Percentiles rank a stretch among this genome's conserved stretches.
Evolutionary conservation across 2,329 filamentous ascomycete genomes (phyloP).

Genomic region (Aspergillus piperis): DNA sequence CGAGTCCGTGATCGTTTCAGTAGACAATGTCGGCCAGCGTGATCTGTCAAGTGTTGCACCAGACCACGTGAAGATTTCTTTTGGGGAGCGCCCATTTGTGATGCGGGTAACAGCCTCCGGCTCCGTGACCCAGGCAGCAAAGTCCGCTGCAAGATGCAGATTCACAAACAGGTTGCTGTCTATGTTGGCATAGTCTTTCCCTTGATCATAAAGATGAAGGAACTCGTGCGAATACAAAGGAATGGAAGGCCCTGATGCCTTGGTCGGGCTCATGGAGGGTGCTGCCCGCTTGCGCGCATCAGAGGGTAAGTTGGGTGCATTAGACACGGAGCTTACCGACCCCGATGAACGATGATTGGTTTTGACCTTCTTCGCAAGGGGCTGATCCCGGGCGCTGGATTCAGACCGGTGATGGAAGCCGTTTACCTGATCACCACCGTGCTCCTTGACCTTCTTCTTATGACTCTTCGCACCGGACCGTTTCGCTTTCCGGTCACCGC

Average conservation of each 20-base stretch:
- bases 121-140: constrained; percentile 78
- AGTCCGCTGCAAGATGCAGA: constrained; percentile 70
- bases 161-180: constrained; percentile 77
- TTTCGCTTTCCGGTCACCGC: constrained; percentile 71
- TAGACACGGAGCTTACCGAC: constrained; percentile 69
- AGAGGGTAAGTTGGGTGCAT: constrained; percentile 65
- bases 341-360: constrained; percentile 76
- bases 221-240: constrained; percentile 75
- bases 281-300: constrained; percentile 62
- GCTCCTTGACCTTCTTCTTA: constrained; percentile 83
- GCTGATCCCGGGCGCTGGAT: constrained; percentile 50
- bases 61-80: constrained; percentile 70
- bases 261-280: constrained; percentile 72
- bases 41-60: constrained; percentile 58
- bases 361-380: constrained; percentile 76
- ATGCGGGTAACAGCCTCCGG: constrained; percentile 67
- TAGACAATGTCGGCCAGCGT: constrained; percentile 54
- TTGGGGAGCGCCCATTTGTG: constrained; percentile 61
- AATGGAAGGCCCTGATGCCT: constrained; percentile 60
- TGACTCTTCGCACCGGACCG: constrained; percentile 76
- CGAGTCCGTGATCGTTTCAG: constrained; percentile 55
- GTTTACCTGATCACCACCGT: constrained; percentile 28
- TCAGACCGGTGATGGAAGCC: constrained; percentile 65
- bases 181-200: constrained; percentile 58
- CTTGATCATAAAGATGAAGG: constrained; percentile 69